Conservation (phyloP, 306 rosid species). For the Castanea mollissima region DNA sequence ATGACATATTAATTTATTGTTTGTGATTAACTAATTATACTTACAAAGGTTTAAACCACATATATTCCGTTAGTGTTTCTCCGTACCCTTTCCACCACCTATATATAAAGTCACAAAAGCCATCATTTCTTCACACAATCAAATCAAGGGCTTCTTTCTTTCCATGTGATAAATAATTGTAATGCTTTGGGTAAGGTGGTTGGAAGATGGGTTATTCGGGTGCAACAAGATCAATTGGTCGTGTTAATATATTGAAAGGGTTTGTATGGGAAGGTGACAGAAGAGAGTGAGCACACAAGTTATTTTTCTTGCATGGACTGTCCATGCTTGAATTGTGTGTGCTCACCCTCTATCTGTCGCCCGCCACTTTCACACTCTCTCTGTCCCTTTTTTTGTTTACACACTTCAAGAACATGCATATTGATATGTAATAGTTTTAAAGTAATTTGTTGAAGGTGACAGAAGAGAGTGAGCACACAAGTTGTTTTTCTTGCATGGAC, state of each 20-base stretch:
- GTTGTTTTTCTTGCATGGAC: conserved; percentile 34
- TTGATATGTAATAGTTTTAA: too few species aligned
- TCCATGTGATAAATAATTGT: background rate
- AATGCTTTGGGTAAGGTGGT: background rate
- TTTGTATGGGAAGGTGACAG: conserved; percentile 46
- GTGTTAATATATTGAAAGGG: background rate
- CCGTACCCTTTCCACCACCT: background rate
- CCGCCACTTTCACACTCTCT: conserved; percentile 2
- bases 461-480: conserved; percentile 61
- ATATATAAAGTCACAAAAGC: background rate
- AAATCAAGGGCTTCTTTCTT: conserved; percentile 5
- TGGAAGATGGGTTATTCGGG: background rate
- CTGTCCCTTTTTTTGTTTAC: background rate
- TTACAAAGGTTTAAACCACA: background rate
- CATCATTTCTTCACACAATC: background rate
- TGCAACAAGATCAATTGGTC: background rate
- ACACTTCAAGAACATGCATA: too few species aligned
- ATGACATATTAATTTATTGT: background rate
- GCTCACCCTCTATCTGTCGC: conserved; percentile 50
- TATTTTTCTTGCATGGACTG: conserved; percentile 31
- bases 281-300: conserved; percentile 58
- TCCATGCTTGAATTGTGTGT: conserved; percentile 39
- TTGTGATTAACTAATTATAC: background rate
- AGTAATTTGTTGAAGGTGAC: conserved; percentile 32
- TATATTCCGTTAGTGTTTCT: background rate